Conservation (phyloP, 345 rosid genomes). For the Conringia planisiliqua region DNA sequence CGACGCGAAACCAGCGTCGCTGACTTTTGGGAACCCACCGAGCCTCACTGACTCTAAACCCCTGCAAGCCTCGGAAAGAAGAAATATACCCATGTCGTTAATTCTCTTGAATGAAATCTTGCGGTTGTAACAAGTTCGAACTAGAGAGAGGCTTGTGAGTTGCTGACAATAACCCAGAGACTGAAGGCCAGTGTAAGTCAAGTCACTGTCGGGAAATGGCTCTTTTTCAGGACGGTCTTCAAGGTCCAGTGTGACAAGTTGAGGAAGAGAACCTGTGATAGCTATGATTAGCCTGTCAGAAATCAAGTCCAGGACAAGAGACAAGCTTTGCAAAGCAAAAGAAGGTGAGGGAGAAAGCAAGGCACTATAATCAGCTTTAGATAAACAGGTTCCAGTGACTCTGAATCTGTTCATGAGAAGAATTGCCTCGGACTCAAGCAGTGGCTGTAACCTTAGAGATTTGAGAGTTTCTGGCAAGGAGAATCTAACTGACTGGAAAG, state of each 20-base stretch:
- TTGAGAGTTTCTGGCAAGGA: slow-evolving; percentile 45
- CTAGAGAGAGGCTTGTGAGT: slow-evolving; percentile 50
- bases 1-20: slow-evolving; percentile 71
- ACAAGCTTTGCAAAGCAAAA: slow-evolving; percentile 45
- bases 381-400: slow-evolving; percentile 24
- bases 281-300: slow-evolving; percentile 49
- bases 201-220: slow-evolving; percentile 36
- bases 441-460: slow-evolving; percentile 48
- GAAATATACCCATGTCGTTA: slow-evolving; percentile 69
- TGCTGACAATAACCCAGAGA: slow-evolving; percentile 38
- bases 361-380: slow-evolving; percentile 3
- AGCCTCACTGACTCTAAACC: slow-evolving; percentile 52
- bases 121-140: slow-evolving; percentile 44
- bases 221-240: slow-evolving; percentile 57
- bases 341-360: slow-evolving; percentile 28
- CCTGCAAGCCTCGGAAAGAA: slow-evolving; percentile 58
- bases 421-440: slow-evolving; percentile 40
- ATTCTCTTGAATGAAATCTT: slow-evolving; percentile 58
- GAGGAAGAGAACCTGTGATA: slow-evolving; percentile 43
- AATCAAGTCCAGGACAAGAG: slow-evolving; percentile 51
- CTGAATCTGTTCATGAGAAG: slow-evolving; percentile 34
- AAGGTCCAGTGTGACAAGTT: slow-evolving; percentile 56
- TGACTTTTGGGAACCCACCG: slow-evolving; percentile 60
- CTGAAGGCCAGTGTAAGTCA: slow-evolving; percentile 59
- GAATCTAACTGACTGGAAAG: slow-evolving; percentile 31